Conservation (phyloP, 2,329 filamentous ascomycete species). For the Cladosporium halotolerans region DNA sequence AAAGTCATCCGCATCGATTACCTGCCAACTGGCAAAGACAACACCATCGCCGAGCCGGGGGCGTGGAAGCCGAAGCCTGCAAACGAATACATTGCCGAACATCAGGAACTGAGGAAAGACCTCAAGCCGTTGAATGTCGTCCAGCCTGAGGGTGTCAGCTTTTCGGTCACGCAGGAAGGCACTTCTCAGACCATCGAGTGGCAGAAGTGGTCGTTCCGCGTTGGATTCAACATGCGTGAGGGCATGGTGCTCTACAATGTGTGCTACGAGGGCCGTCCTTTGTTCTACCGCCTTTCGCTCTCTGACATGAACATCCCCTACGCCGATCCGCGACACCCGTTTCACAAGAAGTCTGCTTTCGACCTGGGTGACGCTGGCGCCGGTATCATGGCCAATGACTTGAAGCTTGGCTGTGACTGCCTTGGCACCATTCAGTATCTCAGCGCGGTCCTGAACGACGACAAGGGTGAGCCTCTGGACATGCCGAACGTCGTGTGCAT, state of each 20-base stretch:
- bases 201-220: constrained; percentile 61
- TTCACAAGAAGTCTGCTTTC: constrained; percentile 64
- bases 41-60: constrained; percentile 48
- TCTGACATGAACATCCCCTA: constrained; percentile 63
- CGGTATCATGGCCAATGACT: constrained; percentile 62
- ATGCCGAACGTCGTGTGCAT: constrained; percentile 65
- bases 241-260: constrained; percentile 64
- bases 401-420: constrained; percentile 65
- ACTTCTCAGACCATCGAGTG: constrained; percentile 49
- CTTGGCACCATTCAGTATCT: constrained; percentile 65
- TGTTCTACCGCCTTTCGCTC: constrained; percentile 61
- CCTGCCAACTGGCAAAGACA: constrained; percentile 60
- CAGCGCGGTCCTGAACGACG: constrained; percentile 51
- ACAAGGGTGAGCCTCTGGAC: constrained; percentile 51
- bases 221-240: constrained; percentile 58
- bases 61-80: constrained; percentile 54
- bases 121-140: constrained; percentile 65
- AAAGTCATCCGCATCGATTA: constrained; percentile 64
- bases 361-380: constrained; percentile 62
- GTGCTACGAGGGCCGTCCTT: constrained; percentile 43
- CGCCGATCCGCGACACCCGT: constrained; percentile 60
- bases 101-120: constrained; percentile 36
- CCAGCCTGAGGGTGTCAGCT: constrained; percentile 64
- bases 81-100: constrained; percentile 61
- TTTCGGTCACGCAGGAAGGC: constrained; percentile 47